A percentile compares a stretch with the other conserved stretches of the same genome.
phyloP scores from a whole-genome alignment of 108 stramenopile genomes.

The Fragilaria radians region DNA sequence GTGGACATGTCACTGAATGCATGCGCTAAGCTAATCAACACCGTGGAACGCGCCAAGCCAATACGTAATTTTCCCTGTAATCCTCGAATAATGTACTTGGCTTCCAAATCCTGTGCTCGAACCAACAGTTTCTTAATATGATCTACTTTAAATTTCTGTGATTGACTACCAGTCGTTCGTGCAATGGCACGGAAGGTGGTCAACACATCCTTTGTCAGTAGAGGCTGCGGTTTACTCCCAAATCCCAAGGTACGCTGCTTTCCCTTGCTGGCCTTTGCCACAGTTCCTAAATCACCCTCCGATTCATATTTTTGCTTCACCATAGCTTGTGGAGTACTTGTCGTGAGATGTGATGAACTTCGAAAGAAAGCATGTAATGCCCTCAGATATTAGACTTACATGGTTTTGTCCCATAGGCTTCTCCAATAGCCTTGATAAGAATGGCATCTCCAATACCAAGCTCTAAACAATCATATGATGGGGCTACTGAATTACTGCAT shows the following conservation, averaged over 20 bases:
- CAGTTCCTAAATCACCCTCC: constrained; percentile 92
- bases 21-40: constrained; percentile 91
- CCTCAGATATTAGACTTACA: constrained; percentile 5
- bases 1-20: constrained; percentile 47
- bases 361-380: neutral
- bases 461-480: constrained; percentile 92
- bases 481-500: constrained; percentile 84
- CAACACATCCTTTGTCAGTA: constrained; percentile 52
- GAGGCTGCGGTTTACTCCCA: constrained; percentile 58
- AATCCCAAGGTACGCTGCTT: constrained; percentile 87
- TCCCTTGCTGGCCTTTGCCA: constrained; percentile 76
- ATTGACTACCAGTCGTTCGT: constrained; percentile 67
- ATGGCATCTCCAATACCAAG: constrained; percentile 96
- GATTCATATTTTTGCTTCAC: constrained; percentile 79
- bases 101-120: constrained; percentile 65
- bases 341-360: constrained; percentile 1
- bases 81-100: constrained; percentile 96
- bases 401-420: constrained; percentile 73
- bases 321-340: neutral
- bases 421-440: constrained; percentile 89
- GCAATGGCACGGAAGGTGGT: constrained; percentile 71
- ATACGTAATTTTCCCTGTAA: constrained; percentile 98
- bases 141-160: constrained; percentile 91
- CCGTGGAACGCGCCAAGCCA: constrained; percentile 93
- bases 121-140: constrained; percentile 91